Conservation (phyloP, 495 filamentous ascomycete species). For the Melanomma pulvis-pyrius region DNA sequence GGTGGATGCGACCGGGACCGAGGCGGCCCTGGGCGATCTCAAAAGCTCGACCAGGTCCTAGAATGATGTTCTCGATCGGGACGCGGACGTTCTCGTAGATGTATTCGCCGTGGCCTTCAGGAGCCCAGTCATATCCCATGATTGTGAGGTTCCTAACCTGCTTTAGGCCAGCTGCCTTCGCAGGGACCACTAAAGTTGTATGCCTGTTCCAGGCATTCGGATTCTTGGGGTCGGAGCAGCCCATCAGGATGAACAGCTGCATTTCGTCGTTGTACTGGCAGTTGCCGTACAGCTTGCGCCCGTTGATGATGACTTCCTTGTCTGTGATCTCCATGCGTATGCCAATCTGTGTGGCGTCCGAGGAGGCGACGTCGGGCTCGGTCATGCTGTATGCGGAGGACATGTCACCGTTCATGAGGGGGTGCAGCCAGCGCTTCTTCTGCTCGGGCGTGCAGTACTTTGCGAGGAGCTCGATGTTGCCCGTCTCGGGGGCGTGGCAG, state of each 20-base stretch:
- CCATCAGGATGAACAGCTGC: slow-evolving; percentile 51
- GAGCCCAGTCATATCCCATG: slow-evolving; percentile 50
- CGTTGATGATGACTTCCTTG: slow-evolving; percentile 47
- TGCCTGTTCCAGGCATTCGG: slow-evolving; percentile 47
- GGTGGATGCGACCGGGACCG: slow-evolving; percentile 50
- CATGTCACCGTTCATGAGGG: slow-evolving; percentile 46
- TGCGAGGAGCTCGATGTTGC: slow-evolving; percentile 51
- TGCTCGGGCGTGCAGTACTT: slow-evolving; percentile 51
- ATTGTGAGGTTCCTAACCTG: slow-evolving; percentile 48
- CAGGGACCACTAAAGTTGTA: slow-evolving; percentile 47
- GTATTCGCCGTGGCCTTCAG: slow-evolving; percentile 50
- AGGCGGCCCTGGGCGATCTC: slow-evolving; percentile 51
- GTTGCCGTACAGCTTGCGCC: slow-evolving; percentile 50
- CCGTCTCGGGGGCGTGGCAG: slow-evolving; percentile 51
- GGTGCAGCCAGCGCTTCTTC: slow-evolving; percentile 49
- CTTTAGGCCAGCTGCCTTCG: slow-evolving; percentile 43
- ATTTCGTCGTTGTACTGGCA: slow-evolving; percentile 45
- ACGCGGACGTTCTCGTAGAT: slow-evolving; percentile 49
- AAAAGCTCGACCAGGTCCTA: slow-evolving; percentile 50
- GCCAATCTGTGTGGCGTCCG: slow-evolving; percentile 48
- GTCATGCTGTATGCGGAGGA: slow-evolving; percentile 50
- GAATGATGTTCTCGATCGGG: slow-evolving; percentile 47
- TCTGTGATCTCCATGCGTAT: slow-evolving; percentile 44
- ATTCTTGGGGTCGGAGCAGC: slow-evolving; percentile 48
- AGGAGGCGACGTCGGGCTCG: slow-evolving; percentile 48